Base-by-base conservation (phyloP, 1,139 yeast species). In the Lodderomyces oxycetoniae region DNA sequence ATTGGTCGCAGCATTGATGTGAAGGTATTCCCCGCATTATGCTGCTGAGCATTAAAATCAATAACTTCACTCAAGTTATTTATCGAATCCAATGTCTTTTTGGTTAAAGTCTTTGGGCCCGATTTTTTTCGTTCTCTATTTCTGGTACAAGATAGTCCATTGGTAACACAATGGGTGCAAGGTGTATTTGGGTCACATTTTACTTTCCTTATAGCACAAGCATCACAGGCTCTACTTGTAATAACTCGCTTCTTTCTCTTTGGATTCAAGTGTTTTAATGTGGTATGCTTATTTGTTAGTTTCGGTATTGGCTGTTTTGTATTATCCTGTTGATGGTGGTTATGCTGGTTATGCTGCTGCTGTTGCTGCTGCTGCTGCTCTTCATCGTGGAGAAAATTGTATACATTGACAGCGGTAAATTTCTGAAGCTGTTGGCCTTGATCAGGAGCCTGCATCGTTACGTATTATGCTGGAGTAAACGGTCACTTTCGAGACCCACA, bases 121-220 rank as follows among this genome's bases (percentile, higher is more conserved):
- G 63, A 54, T 44, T 66, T 66, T 47, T 64, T 65, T 20, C 70
- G 53, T 36, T 56, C 58, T 36, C 72, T 45, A 21, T 57, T 46
- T 40, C 53, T 55, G 8, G 72, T 67, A 45, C 74, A 67, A 7
- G 52, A 54, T 24, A 67, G 43, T 29, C 53, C 50, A 44, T 63
- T 63, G 25, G 60, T 48, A 17, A 57, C 49, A 48, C 74, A 67
- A 37, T 62, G 67, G 23, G 47, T 34, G 47, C 74, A 67, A 1
- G 72, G 74, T 25, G 67, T 53, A 26, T 43, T 44, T 17, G 50
- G 52, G 36, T 64, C 71, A 47, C 74, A 67, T 37, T 59, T 59
- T 23, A 66, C 67, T 45, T 67, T 67, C 24, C 72, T 44, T 13
- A 63, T 53, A 14, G 71, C 65, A 49, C 74, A 67, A 5, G 68